phyloP scores from a whole-genome alignment of 139 green algal species.

The Tetraselmis striata region DNA sequence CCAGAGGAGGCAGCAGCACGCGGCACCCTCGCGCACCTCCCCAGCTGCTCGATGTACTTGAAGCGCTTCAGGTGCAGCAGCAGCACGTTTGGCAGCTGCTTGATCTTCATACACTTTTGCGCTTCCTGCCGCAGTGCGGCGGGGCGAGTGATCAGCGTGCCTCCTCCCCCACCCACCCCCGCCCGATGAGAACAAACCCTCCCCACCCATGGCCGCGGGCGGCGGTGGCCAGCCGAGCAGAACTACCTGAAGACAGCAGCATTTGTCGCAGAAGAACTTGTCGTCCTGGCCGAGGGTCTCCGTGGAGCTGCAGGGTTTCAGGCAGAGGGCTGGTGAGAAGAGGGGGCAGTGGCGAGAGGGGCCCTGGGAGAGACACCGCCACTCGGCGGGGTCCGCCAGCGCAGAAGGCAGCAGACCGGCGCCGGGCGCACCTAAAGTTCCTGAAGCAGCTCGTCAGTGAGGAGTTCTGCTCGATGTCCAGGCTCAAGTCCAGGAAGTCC shows the following conservation, averaged over 20 bases:
- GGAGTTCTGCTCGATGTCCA: constrained; percentile 93
- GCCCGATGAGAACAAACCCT: too few species aligned
- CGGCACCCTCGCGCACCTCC: constrained; percentile 27
- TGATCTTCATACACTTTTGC: constrained; percentile 88
- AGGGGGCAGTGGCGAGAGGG: too few species aligned
- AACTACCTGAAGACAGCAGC: constrained; percentile 75
- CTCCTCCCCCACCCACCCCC: too few species aligned
- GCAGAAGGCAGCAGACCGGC: neutral
- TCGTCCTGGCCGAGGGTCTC: constrained; percentile 78
- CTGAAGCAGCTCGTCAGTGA: constrained; percentile 76
- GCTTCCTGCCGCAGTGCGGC: constrained; percentile 74
- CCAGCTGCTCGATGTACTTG: constrained; percentile 81
- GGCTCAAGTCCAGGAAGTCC: constrained; percentile 88
- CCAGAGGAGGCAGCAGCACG: neutral
- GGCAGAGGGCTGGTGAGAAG: too few species aligned
- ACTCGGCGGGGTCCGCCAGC: too few species aligned
- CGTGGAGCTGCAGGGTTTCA: constrained; percentile 41
- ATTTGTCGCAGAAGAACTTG: constrained; percentile 97
- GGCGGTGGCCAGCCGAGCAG: too few species aligned
- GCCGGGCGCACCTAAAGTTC: constrained; percentile 71
- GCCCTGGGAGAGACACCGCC: too few species aligned
- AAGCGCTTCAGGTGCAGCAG: constrained; percentile 95
- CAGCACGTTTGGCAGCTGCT: constrained; percentile 69
- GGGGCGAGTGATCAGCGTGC: too few species aligned
- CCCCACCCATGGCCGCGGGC: too few species aligned